Conservation (phyloP, 371 early-diverging fungal genomes). For the Saksenaea oblongispora region DNA sequence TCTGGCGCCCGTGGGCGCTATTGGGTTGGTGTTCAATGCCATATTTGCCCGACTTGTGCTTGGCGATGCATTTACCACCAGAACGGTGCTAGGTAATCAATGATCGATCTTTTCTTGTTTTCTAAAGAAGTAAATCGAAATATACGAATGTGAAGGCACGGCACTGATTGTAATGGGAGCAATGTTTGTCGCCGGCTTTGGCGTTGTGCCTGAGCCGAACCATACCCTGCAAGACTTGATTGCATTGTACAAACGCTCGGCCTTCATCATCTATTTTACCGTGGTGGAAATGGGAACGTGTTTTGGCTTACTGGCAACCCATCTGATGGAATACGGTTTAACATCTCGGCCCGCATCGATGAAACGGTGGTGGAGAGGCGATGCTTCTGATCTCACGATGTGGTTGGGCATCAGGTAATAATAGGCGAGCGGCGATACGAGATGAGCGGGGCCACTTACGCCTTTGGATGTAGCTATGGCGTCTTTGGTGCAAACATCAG, state of each 20-base stretch:
- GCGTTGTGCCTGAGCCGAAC: conserved; percentile 76
- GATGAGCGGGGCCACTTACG: background rate
- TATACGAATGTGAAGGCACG: conserved; percentile 53
- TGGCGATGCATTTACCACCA: conserved; percentile 64
- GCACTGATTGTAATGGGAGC: conserved; percentile 72
- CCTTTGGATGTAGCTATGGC: conserved; percentile 54
- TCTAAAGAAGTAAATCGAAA: conserved; percentile 6
- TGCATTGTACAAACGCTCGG: conserved; percentile 70
- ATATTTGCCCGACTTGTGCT: conserved; percentile 73
- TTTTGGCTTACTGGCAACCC: conserved; percentile 52
- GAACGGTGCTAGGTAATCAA: conserved; percentile 56
- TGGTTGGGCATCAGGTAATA: conserved; percentile 50
- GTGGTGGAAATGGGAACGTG: conserved; percentile 57
- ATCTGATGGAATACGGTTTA: conserved; percentile 48
- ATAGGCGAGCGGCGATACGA: background rate
- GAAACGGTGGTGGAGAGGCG: background rate
- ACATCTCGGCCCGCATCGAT: conserved; percentile 11
- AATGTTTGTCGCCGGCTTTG: conserved; percentile 73
- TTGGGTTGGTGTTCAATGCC: conserved; percentile 80
- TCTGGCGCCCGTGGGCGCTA: conserved; percentile 80
- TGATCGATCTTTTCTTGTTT: background rate
- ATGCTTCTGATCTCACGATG: conserved; percentile 33
- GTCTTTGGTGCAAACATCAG: conserved; percentile 76
- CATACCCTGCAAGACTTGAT: conserved; percentile 74
- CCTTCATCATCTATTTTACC: conserved; percentile 72